phyloP scores from a whole-genome alignment of 768 basidiomycete species.

The Fomitopsis serialis region DNA sequence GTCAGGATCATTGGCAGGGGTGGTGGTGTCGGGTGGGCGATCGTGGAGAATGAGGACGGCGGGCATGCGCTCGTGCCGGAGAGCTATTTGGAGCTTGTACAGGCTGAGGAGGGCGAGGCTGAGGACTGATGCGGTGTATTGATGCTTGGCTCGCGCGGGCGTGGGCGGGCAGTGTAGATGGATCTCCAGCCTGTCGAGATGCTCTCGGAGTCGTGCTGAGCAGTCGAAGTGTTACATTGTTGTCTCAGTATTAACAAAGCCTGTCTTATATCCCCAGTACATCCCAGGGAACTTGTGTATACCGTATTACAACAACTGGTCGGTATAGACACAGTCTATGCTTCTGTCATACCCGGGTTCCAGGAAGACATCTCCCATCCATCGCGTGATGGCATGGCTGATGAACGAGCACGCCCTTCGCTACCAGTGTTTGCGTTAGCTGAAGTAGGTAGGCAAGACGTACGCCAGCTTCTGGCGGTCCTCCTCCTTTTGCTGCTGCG shows the following conservation, averaged over 20 bases:
- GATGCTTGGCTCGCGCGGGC: not conserved
- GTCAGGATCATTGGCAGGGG: conserved; percentile 70
- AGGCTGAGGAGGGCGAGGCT: conserved; percentile 26
- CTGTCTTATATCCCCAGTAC: not conserved
- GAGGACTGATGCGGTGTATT: conserved; percentile 8
- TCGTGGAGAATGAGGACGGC: conserved; percentile 47
- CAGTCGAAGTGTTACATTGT: not conserved
- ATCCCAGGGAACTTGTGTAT: not conserved
- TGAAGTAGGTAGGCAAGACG: conserved; percentile 77
- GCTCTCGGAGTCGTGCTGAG: not conserved
- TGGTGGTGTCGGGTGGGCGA: conserved; percentile 78
- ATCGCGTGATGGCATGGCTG: no score
- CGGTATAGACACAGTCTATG: not conserved
- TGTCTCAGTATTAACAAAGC: not conserved
- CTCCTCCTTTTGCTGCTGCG: conserved; percentile 46
- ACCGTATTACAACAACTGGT: not conserved
- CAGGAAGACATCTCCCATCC: no score
- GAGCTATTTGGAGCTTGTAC: conserved; percentile 63
- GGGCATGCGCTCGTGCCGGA: conserved; percentile 74
- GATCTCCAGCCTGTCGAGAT: not conserved
- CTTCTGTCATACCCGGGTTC: not conserved
- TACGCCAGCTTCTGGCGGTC: conserved; percentile 67
- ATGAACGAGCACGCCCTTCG: no score
- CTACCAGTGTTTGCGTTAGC: no score
- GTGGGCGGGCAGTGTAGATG: not conserved